These are phyloP conservation scores for Fusarium algeriense DNA, from an alignment of 2,329 filamentous ascomycete genomes.

Conservation along the genomic window DNA sequence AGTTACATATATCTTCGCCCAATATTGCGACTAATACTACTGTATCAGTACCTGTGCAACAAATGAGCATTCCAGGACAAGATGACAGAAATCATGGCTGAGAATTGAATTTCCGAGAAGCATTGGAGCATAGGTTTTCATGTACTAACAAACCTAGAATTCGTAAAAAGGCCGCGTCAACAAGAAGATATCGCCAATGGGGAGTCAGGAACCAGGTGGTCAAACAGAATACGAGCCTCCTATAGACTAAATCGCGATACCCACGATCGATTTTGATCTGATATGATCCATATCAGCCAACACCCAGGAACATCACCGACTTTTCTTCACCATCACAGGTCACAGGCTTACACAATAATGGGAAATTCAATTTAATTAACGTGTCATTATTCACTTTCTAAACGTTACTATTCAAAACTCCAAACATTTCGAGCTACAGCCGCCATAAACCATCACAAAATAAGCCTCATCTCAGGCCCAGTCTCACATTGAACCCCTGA, in stretches of 20 bases:
- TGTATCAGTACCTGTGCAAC: neutral
- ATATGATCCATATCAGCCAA: neutral
- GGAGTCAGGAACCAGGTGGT: neutral
- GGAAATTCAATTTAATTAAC: neutral
- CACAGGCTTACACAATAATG: too few relatives aligned
- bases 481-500: conserved; percentile 32
- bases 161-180: neutral
- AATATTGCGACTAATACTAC: neutral
- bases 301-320: neutral
- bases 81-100: neutral
- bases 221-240: neutral
- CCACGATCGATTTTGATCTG: neutral
- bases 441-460: conserved; percentile 24
- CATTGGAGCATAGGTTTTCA: neutral
- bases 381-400: neutral
- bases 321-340: neutral
- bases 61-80: neutral
- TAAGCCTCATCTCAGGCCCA: conserved; percentile 26
- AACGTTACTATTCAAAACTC: neutral
- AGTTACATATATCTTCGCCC: neutral
- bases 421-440: conserved; percentile 20
- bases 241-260: neutral
- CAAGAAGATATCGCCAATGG: neutral
- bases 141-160: neutral
- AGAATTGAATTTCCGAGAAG: neutral